Evolutionary conservation across 768 basidiomycete genomes (phyloP).

Genomic region (Leccinum uliginosum): DNA sequence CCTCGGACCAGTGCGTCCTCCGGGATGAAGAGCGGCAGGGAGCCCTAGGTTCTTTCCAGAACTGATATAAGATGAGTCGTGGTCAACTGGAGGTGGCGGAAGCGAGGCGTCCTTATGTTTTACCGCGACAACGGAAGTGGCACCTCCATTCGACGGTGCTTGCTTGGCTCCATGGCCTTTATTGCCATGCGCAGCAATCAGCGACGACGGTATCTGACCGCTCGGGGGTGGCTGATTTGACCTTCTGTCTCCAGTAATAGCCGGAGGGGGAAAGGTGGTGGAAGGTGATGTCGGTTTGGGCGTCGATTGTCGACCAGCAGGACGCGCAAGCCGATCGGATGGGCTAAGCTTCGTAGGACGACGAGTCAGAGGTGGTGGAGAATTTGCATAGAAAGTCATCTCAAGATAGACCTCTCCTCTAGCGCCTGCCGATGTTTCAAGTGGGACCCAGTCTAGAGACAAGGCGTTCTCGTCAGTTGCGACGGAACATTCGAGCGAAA

Average conservation of each 20-base stretch:
- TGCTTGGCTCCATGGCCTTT: constrained; percentile 9
- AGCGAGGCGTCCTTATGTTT: constrained; percentile 31
- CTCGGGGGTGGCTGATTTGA: constrained; percentile 3
- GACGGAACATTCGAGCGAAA: neutral
- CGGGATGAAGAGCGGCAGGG: constrained; percentile 44
- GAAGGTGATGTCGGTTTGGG: constrained; percentile 12
- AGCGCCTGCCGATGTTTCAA: constrained; percentile 54
- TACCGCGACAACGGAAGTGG: neutral
- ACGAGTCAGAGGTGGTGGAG: constrained; percentile 48
- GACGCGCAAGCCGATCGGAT: constrained; percentile 48
- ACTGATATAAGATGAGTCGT: constrained; percentile 18
- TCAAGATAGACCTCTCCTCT: constrained; percentile 89
- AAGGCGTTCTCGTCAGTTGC: constrained; percentile 2
- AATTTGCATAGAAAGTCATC: constrained; percentile 86
- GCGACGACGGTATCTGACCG: constrained; percentile 17
- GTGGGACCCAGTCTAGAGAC: constrained; percentile 64
- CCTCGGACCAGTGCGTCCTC: constrained; percentile 22
- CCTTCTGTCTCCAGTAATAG: constrained; percentile 8
- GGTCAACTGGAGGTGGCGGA: constrained; percentile 38
- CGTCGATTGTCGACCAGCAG: constrained; percentile 23
- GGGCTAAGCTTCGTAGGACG: constrained; percentile 52
- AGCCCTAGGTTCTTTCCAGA: constrained; percentile 20
- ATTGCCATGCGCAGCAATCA: constrained; percentile 19
- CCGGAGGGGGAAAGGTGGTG: neutral
- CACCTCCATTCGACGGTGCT: constrained; percentile 3